Percentiles rank a stretch among this genome's conserved stretches.
phyloP scores from a whole-genome alignment of 1,284 basidiomycete genomes.

The Tylopilus orsonianus region DNA sequence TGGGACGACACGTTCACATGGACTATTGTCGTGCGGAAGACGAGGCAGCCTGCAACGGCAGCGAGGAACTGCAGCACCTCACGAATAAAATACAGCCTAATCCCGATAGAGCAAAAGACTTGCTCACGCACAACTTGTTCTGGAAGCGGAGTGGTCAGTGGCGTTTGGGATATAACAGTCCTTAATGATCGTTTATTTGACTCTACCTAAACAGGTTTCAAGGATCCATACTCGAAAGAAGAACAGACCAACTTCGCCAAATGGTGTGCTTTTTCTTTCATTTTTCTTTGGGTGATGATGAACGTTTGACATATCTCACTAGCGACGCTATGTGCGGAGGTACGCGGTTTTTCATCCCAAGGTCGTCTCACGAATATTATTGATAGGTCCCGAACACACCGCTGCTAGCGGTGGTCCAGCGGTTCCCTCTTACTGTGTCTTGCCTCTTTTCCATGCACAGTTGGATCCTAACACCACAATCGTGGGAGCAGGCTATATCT shows the following conservation, averaged over 20 bases:
- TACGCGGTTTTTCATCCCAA: background rate
- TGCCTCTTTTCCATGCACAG: slow-evolving; percentile 55
- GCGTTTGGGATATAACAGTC: background rate
- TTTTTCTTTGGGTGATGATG: background rate
- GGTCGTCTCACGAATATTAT: background rate
- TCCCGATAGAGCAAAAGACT: slow-evolving; percentile 49
- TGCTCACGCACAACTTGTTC: slow-evolving; percentile 52
- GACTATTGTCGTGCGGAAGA: slow-evolving; percentile 51
- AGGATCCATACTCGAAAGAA: slow-evolving; percentile 59
- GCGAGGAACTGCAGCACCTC: slow-evolving; percentile 49
- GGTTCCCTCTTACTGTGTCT: slow-evolving; percentile 54
- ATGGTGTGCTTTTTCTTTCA: slow-evolving; percentile 40
- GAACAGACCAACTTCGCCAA: slow-evolving; percentile 53
- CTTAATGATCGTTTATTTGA: background rate
- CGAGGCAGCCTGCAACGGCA: slow-evolving; percentile 39
- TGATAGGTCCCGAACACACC: slow-evolving; percentile 46
- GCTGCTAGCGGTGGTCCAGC: slow-evolving; percentile 38
- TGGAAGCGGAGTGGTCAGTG: slow-evolving; percentile 54
- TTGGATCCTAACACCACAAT: slow-evolving; percentile 30
- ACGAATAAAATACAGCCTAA: slow-evolving; percentile 41
- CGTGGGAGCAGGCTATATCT: slow-evolving; percentile 47
- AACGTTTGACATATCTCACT: background rate
- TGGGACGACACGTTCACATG: slow-evolving; percentile 57
- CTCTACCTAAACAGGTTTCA: slow-evolving; percentile 19
- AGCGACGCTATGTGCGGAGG: slow-evolving; percentile 56